These are phyloP conservation scores for Bretschneidera sinensis DNA, from an alignment of 345 rosid species.

Conservation along the genomic window DNA sequence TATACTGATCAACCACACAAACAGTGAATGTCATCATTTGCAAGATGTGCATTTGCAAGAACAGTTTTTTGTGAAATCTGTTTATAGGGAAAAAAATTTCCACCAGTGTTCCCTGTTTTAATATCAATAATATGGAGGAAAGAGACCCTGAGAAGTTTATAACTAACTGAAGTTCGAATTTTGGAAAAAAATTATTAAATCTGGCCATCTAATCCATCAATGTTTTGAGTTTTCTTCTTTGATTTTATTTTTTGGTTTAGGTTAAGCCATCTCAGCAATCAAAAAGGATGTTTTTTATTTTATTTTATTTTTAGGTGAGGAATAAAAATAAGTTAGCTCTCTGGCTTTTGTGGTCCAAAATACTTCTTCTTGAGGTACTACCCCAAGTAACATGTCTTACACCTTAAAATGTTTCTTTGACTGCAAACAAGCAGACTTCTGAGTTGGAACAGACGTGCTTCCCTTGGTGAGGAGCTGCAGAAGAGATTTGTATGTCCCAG, in stretches of 20 bases:
- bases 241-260: not conserved
- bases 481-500: slow-evolving; percentile 53
- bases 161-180: too few relatives aligned
- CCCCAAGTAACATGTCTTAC: not conserved
- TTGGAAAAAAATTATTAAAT: too few relatives aligned
- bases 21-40: not conserved
- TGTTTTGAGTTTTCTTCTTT: too few relatives aligned
- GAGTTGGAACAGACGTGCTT: slow-evolving; percentile 48
- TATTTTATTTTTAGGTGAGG: too few relatives aligned
- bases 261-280: not conserved
- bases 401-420: slow-evolving; percentile 34
- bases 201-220: too few relatives aligned
- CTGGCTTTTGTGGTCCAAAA: too few relatives aligned
- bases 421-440: slow-evolving; percentile 54
- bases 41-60: not conserved
- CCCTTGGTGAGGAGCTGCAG: slow-evolving; percentile 54
- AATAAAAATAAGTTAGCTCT: not conserved
- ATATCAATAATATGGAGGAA: too few relatives aligned
- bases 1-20: too few relatives aligned
- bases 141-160: not conserved
- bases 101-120: not conserved
- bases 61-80: not conserved
- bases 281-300: not conserved
- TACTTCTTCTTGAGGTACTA: too few relatives aligned
- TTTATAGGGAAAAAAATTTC: not conserved